Evolutionary conservation across 208 protist species (phyloP), one percentile per base, ranked within the genome.

Genomic region (Trypanosoma rangeli): DNA sequence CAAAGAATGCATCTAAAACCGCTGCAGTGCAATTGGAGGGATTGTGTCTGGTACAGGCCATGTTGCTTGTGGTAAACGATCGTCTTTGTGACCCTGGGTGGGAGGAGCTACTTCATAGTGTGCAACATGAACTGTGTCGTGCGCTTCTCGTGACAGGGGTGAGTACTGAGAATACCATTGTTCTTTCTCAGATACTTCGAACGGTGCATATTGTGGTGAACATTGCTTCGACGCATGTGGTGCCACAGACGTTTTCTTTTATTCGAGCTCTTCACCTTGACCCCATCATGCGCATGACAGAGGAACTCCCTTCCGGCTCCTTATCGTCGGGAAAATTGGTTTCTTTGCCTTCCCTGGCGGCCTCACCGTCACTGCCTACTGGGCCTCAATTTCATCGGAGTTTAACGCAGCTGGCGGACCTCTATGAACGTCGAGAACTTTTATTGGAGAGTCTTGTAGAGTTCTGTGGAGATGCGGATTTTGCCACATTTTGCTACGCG

Each of bases 391-490:
- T 52, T 56, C 68, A 67, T 18, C 60, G 67, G 58, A 78, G 74
- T 28, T 18, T 69, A 31, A 68, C 80, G 22, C 52, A 79, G 39
- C 48, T 85, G 39, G 49, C 71, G 33, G 85, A 87, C 35, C 58
- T 83, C 18, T 66, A 79, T 57, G 91, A 95, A 78, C 78, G 80
- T 44, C 76, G 82, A 31, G 90, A 95, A 50, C 70, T 97, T 56
- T 33, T 97, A 56, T 72, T 96, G n/a, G 87, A 95, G 69, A 95
- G 87, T 70, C 72, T 97, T 52, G 77, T 86, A 5, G 87, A 92
- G 74, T 91, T 95, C 55, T 96, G 89, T 64, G 84, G 74, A 22
- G 80, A 93, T 66, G 63, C 63, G 10, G 58, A 69, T 58, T 94
- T 97, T 68, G 65, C 73, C 46, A 56, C 66, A 62, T 96, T 92